A percentile compares a stretch with the other conserved stretches of the same genome.
Evolutionary conservation across 225 moss, liverwort and hornwort genomes (phyloP).

Genomic region (Lunularia cruciata): DNA sequence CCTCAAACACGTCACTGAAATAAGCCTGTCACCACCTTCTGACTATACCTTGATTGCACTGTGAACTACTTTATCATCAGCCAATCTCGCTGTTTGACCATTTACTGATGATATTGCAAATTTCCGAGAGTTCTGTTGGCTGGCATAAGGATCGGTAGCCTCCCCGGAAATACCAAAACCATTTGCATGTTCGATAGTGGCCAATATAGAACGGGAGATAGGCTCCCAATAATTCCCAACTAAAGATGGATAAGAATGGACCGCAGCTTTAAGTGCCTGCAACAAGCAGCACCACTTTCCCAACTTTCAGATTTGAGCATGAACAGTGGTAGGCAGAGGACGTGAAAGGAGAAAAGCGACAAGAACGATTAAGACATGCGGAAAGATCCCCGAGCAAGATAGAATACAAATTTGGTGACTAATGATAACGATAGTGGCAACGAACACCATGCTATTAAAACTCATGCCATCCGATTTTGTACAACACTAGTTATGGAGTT

Average conservation of each 20-base stretch:
- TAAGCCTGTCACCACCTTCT: not conserved
- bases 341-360: no score
- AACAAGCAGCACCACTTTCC: not conserved
- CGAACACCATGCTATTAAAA: no score
- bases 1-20: no score
- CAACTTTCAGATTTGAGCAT: no score
- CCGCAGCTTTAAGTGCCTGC: slow-evolving; percentile 91
- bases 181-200: slow-evolving; percentile 32
- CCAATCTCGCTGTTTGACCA: slow-evolving; percentile 62
- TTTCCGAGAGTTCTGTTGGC: slow-evolving; percentile 39
- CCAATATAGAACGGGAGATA: slow-evolving; percentile 46
- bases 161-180: slow-evolving; percentile 10
- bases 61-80: slow-evolving; percentile 90
- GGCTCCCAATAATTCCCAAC: slow-evolving; percentile 65
- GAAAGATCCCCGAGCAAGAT: no score
- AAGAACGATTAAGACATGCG: no score
- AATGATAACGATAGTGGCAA: no score
- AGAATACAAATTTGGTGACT: no score
- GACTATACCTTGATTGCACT: slow-evolving; percentile 88
- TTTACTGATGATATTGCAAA: slow-evolving; percentile 36
- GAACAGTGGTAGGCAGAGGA: no score
- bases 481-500: not conserved
- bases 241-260: slow-evolving; percentile 65
- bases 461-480: no score
- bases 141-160: slow-evolving; percentile 25